Percentiles rank a stretch among this genome's conserved stretches.
Conservation (phyloP, 2,329 filamentous ascomycete species). For the Tolypocladium endophyticum region DNA sequence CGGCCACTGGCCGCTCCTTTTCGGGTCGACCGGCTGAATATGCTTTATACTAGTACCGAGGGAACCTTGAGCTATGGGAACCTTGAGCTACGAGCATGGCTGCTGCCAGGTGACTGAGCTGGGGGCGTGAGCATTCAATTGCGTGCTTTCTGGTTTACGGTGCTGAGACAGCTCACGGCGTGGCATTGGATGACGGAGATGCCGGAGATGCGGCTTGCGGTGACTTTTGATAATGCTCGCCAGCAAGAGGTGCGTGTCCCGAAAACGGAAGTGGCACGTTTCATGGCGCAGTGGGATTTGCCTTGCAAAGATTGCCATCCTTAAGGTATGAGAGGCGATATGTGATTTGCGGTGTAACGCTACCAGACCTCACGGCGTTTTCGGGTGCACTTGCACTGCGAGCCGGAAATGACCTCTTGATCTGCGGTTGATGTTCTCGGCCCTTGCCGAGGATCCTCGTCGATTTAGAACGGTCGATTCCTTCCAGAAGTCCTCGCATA, state of each 20-base stretch:
- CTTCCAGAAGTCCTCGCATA: background rate
- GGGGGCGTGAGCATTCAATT: background rate
- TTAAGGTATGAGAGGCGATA: no score
- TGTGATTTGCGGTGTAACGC: background rate
- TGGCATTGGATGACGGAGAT: background rate
- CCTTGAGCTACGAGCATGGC: background rate
- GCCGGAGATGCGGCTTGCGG: background rate
- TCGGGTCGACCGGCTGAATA: background rate
- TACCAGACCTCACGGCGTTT: background rate
- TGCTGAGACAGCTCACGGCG: background rate
- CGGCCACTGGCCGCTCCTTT: background rate
- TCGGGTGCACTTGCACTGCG: background rate
- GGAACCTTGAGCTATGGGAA: background rate
- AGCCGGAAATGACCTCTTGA: background rate
- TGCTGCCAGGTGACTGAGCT: background rate
- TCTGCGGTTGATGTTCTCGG: background rate
- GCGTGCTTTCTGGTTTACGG: background rate
- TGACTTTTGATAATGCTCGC: background rate
- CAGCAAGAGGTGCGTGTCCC: background rate
- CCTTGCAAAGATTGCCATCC: no score
- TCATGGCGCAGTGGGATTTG: background rate
- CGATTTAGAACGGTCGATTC: background rate
- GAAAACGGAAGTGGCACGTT: background rate
- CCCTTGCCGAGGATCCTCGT: background rate
- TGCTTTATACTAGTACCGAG: background rate